Percentiles rank a stretch among this genome's conserved stretches.
Evolutionary conservation across 495 filamentous ascomycete species (phyloP).

Genomic region (Hyaloscypha variabilis): DNA sequence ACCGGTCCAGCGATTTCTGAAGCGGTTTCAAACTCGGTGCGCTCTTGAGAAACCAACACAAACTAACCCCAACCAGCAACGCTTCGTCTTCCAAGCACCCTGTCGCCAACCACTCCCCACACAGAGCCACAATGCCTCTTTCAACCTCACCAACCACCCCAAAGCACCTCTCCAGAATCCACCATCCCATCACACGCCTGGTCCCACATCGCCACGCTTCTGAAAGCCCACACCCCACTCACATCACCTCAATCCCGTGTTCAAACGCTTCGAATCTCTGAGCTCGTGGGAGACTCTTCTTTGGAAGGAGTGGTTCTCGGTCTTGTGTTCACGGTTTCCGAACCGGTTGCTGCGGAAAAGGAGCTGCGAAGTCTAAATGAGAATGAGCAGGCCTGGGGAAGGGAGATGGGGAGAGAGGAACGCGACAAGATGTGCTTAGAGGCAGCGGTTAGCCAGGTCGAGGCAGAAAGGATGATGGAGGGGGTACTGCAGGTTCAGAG

Average conservation of each 20-base stretch:
- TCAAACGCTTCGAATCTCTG: conserved; percentile 12
- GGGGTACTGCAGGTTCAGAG: conserved; percentile 19
- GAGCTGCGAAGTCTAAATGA: conserved; percentile 9
- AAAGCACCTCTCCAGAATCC: not conserved
- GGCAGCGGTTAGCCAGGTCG: conserved; percentile 10
- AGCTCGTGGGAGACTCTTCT: not conserved
- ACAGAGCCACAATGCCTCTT: conserved; percentile 7
- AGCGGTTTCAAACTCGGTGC: not conserved
- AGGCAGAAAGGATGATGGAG: conserved; percentile 19
- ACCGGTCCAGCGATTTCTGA: not conserved
- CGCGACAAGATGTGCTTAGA: conserved; percentile 2
- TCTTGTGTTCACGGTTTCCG: conserved; percentile 19
- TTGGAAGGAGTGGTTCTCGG: conserved; percentile 18
- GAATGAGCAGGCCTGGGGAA: not conserved
- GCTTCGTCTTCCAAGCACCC: not conserved
- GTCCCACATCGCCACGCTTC: conserved; percentile 16
- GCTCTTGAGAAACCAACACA: not conserved
- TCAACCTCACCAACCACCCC: conserved; percentile 10
- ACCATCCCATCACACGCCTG: conserved; percentile 20
- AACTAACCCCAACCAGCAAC: not conserved
- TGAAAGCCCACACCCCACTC: conserved; percentile 4
- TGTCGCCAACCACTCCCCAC: not conserved
- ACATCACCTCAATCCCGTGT: conserved; percentile 4
- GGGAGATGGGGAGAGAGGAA: not conserved
- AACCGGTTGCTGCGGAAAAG: not conserved